phyloP scores from a whole-genome alignment of 2,329 filamentous ascomycete genomes.

The Thelonectria rubi region DNA sequence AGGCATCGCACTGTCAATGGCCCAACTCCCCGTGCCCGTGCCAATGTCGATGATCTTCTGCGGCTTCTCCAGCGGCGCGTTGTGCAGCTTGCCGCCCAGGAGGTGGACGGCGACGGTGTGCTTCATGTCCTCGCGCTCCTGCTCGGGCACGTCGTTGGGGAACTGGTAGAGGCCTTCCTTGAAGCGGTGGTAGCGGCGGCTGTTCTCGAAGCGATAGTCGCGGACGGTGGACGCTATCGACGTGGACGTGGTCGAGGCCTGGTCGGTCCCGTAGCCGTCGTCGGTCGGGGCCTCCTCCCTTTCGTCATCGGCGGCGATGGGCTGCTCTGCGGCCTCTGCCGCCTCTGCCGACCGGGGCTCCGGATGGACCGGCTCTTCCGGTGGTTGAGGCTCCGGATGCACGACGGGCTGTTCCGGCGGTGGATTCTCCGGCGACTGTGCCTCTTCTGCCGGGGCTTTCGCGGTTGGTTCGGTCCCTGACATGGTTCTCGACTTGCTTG shows the following conservation, averaged over 20 bases:
- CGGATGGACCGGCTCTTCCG: too few relatives aligned
- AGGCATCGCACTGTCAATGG: conserved; percentile 51
- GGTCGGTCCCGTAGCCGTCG: conserved; percentile 30
- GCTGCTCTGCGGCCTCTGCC: too few relatives aligned
- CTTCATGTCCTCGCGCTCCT: conserved; percentile 55
- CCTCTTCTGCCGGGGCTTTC: not conserved
- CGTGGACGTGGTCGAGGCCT: conserved; percentile 26
- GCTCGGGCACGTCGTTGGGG: conserved; percentile 56
- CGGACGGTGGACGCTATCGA: conserved; percentile 45
- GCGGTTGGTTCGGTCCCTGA: not conserved
- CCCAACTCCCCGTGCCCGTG: conserved; percentile 52
- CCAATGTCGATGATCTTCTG: conserved; percentile 55
- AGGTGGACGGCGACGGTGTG: conserved; percentile 51
- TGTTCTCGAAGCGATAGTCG: conserved; percentile 54
- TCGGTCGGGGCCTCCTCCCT: conserved; percentile 21
- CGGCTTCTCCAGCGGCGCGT: conserved; percentile 51
- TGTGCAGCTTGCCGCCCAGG: conserved; percentile 50
- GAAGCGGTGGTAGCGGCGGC: conserved; percentile 54
- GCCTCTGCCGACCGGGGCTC: too few relatives aligned
- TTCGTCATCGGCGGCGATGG: conserved; percentile 20
- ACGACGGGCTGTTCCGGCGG: too few relatives aligned
- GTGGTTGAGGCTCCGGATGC: too few relatives aligned
- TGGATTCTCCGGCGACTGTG: conserved; percentile 1
- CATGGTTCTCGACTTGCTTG: conserved; percentile 2
- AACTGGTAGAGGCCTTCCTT: conserved; percentile 51